Evolutionary conservation across 2,329 filamentous ascomycete genomes (phyloP).

Genomic region (Fusarium chaquense): DNA sequence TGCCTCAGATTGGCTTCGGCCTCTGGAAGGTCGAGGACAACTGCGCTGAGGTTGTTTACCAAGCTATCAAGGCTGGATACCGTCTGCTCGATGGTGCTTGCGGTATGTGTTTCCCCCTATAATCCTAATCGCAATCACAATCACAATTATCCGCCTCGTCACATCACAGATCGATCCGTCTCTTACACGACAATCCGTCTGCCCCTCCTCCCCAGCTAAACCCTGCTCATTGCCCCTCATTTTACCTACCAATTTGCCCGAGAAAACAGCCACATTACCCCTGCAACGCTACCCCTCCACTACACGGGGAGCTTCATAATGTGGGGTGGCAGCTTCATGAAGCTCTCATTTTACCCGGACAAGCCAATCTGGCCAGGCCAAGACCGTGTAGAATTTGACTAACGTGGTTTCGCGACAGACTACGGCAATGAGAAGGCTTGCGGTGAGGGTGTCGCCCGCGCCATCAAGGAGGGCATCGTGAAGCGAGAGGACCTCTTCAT

Average conservation of each 20-base stretch:
- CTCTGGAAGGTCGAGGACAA: conserved; percentile 87
- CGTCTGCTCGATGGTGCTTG: conserved; percentile 71
- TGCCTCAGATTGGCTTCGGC: conserved; percentile 82
- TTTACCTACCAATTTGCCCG: conserved; percentile 42
- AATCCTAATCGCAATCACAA: background rate
- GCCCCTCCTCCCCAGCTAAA: conserved; percentile 37
- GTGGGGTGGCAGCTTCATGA: conserved; percentile 36
- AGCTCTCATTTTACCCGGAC: conserved; percentile 18
- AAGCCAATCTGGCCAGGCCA: background rate
- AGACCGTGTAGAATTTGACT: conserved; percentile 9
- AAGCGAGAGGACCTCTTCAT: conserved; percentile 91
- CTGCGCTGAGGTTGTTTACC: conserved; percentile 81
- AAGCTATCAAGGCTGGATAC: conserved; percentile 74
- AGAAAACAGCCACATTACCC: conserved; percentile 45
- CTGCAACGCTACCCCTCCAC: conserved; percentile 43
- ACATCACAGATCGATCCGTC: conserved; percentile 7
- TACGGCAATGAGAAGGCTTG: conserved; percentile 87
- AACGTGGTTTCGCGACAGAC: conserved; percentile 61
- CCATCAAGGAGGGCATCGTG: conserved; percentile 83
- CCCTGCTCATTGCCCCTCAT: conserved; percentile 25
- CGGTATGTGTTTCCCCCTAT: conserved; percentile 58
- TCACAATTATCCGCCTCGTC: conserved; percentile 8
- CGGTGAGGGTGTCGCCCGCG: conserved; percentile 80
- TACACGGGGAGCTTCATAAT: conserved; percentile 27
- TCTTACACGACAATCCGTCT: conserved; percentile 20